phyloP scores from a whole-genome alignment of 352 stramenopile genomes.

The Pythium coloratum region DNA sequence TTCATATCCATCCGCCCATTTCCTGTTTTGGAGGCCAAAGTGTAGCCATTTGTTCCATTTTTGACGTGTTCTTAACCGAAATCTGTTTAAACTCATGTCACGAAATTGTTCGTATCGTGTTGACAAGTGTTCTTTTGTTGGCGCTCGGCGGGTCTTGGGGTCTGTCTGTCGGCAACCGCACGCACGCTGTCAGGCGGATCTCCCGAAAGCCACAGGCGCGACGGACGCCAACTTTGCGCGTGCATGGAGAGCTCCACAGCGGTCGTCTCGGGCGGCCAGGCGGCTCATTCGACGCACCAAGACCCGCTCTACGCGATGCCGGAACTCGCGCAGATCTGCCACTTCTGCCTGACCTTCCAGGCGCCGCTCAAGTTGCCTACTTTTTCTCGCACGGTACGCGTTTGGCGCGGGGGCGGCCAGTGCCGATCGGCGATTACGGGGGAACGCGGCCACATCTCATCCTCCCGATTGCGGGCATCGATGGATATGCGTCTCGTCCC shows the following conservation, averaged over 20 bases:
- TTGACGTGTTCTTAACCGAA: background rate
- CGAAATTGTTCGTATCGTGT: conserved; percentile 10
- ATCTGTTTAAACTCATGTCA: background rate
- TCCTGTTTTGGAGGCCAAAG: background rate
- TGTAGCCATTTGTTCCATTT: background rate
- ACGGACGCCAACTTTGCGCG: conserved; percentile 11
- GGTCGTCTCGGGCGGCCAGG: conserved; percentile 43
- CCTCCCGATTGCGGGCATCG: conserved; percentile 20
- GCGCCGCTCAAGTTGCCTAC: conserved; percentile 61
- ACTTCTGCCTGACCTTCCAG: conserved; percentile 79
- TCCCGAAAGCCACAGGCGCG: background rate
- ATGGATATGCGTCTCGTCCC: conserved; percentile 8
- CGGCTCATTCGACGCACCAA: conserved; percentile 23
- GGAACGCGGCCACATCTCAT: conserved; percentile 15
- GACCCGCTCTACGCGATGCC: conserved; percentile 36
- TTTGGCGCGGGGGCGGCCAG: background rate
- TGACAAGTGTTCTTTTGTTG: conserved; percentile 25
- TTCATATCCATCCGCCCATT: background rate
- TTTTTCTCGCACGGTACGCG: conserved; percentile 76
- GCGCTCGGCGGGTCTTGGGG: conserved; percentile 2
- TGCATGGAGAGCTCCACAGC: conserved; percentile 49
- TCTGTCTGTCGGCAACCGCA: conserved; percentile 28
- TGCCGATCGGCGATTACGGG: conserved; percentile 10
- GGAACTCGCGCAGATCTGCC: conserved; percentile 70
- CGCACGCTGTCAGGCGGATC: conserved; percentile 14